These are phyloP conservation scores for Rubia occidens DNA, from an alignment of 305 asterid species.

Conservation along the genomic window DNA sequence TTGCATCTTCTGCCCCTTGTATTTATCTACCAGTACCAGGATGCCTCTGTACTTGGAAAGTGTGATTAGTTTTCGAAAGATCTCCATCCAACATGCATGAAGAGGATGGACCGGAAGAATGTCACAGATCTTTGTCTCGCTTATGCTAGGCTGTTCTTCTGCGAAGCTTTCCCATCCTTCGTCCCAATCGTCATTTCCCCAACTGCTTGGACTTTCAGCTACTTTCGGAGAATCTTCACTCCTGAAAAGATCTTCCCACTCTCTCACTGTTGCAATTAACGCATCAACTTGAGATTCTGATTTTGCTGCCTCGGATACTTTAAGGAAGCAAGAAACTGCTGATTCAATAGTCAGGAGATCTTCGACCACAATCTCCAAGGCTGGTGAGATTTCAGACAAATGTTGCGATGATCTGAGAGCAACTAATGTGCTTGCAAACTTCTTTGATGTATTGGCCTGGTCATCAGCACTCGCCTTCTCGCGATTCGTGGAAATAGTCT, in stretches of 20 bases:
- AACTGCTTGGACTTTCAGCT: constrained; percentile 35
- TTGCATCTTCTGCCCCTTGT: constrained; percentile 26
- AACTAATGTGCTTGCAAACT: constrained; percentile 56
- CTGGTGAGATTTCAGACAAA: constrained; percentile 56
- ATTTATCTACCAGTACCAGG: constrained; percentile 55
- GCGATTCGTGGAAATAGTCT: constrained; percentile 24
- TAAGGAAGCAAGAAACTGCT: constrained; percentile 70
- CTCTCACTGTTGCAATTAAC: constrained; percentile 57
- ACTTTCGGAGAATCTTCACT: constrained; percentile 33
- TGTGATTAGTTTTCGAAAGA: constrained; percentile 38
- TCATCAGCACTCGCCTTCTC: constrained; percentile 33
- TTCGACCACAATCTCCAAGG: constrained; percentile 54
- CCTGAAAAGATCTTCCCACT: constrained; percentile 77
- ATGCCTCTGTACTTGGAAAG: constrained; percentile 36
- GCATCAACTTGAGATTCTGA: constrained; percentile 39
- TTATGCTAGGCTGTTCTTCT: constrained; percentile 51
- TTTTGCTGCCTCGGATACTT: constrained; percentile 47
- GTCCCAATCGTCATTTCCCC: constrained; percentile 85
- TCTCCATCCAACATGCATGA: constrained; percentile 65
- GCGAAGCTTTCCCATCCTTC: constrained; percentile 98
- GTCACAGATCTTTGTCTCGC: constrained; percentile 32
- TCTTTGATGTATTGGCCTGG: constrained; percentile 35
- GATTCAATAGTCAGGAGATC: constrained; percentile 59
- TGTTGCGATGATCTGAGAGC: constrained; percentile 84
- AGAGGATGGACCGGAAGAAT: constrained; percentile 50